Conservation (phyloP, 2,329 filamentous ascomycete genomes). For the Colletotrichum navitas region DNA sequence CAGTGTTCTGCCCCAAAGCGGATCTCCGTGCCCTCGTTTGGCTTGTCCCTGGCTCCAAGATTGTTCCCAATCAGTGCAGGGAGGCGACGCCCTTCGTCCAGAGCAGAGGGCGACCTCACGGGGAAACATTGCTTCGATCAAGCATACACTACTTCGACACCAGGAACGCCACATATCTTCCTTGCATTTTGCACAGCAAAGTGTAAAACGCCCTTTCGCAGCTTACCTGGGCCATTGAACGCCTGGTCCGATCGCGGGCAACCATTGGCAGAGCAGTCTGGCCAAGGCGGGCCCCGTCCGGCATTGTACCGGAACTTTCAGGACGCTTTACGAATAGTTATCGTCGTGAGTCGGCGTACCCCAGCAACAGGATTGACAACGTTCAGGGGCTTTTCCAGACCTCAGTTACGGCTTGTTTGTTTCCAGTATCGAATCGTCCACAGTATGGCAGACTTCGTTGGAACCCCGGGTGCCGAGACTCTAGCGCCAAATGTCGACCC, state of each 20-base stretch:
- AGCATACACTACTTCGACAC: not conserved
- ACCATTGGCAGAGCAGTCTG: slow-evolving; percentile 16
- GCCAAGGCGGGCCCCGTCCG: slow-evolving; percentile 11
- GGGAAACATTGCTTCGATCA: not conserved
- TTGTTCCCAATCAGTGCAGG: slow-evolving; percentile 22
- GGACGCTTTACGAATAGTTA: slow-evolving; percentile 22
- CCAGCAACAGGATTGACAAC: slow-evolving; percentile 2
- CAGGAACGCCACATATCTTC: not conserved
- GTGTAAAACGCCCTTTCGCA: slow-evolving; percentile 12
- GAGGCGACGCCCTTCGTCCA: not conserved
- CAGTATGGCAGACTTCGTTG: not conserved
- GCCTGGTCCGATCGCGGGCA: slow-evolving; percentile 2
- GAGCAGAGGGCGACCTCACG: slow-evolving; percentile 23
- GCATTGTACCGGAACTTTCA: slow-evolving; percentile 23
- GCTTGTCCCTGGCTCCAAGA: slow-evolving; percentile 2
- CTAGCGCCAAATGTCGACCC: not conserved
- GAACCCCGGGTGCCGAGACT: slow-evolving; percentile 11
- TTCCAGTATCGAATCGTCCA: not conserved
- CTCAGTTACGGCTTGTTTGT: not conserved
- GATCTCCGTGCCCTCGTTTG: slow-evolving; percentile 27
- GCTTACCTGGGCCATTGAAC: not conserved
- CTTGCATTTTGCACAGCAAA: slow-evolving; percentile 3
- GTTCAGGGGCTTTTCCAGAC: not conserved
- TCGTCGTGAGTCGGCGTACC: slow-evolving; percentile 36
- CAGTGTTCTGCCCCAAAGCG: slow-evolving; percentile 28